Percentiles rank a stretch among this genome's conserved stretches.
These are phyloP conservation scores for Allium sativum DNA, from an alignment of 106 monocot species.

Conservation along the genomic window DNA sequence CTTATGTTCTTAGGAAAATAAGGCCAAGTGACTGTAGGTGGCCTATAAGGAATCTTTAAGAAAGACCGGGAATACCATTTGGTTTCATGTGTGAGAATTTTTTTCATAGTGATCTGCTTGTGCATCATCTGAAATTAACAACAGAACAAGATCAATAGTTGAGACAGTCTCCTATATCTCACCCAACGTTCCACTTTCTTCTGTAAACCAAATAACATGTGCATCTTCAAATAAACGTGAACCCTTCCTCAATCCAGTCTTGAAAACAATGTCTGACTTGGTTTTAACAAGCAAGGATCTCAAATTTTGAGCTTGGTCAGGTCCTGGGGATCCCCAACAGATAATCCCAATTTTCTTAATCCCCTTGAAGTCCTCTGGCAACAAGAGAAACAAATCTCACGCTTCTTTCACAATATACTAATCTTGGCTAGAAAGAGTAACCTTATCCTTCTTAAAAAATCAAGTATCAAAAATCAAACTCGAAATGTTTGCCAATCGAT, in stretches of 20 bases:
- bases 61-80: conserved; percentile 81
- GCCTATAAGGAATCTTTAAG: conserved; percentile 87
- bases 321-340: conserved; percentile 77
- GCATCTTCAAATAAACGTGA: conserved; percentile 81
- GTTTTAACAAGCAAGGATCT: conserved; percentile 38
- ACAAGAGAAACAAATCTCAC: conserved; percentile 67
- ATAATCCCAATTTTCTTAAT: conserved; percentile 87
- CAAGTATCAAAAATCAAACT: conserved; percentile 79
- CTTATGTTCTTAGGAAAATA: conserved; percentile 85
- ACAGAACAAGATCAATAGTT: conserved; percentile 61
- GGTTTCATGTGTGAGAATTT: conserved; percentile 87
- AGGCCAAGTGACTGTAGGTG: conserved; percentile 66
- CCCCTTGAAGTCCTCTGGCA: conserved; percentile 86
- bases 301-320: conserved; percentile 53
- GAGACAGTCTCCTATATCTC: conserved; percentile 89
- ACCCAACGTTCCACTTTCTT: conserved; percentile 88
- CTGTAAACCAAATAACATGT: conserved; percentile 71
- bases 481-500: conserved; percentile 19
- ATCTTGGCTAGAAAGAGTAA: conserved; percentile 65
- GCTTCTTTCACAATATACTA: conserved; percentile 88
- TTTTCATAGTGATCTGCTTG: conserved; percentile 94
- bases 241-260: conserved; percentile 87
- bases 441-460: conserved; percentile 95
- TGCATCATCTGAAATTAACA: conserved; percentile 92
- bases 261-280: conserved; percentile 43